Evolutionary conservation across 208 protist genomes (phyloP), one percentile per base, ranked within the genome.

Genomic region (Herpetomonas tarakana): DNA sequence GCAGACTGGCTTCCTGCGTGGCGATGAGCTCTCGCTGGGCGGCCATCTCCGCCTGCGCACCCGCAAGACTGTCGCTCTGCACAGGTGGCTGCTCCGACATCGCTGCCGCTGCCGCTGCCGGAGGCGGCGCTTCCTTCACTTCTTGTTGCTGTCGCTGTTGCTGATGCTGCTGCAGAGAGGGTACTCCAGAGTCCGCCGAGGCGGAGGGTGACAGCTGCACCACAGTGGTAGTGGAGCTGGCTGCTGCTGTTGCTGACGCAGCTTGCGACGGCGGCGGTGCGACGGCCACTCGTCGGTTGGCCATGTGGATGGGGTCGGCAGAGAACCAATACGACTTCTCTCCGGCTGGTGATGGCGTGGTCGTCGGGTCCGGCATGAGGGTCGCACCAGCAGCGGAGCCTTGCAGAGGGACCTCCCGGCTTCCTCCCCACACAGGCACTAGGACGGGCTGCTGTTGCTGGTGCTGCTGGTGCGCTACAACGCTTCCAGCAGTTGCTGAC

Each of bases 321-420:
- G 18, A 57, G 39, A 68, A 18, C 53, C 31, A 61, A 22, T 44
- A 60, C 2, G 26, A 27, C 21, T 39, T 19, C 49, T 2, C 50
- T 30, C 19, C n/a, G 12, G 19, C 46, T 52, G 11, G 19, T 6
- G 46, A 6, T 52, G n/a, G 12, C 24, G 46, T 19, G 46, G 12
- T 52, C 11, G 18, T 26, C n/a, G 22, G 6, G 46, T 7, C 52
- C n/a, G 73, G 21, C 12, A 74, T 41, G 0, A 75, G 26, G 2
- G 63, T 68, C 3, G 45, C 66, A 0, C 73, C 73, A 12, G 47
- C 28, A 6, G 62, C 73, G 28, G 28, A 29, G 26, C 68, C 73
- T 68, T 79, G 73, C 0, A 79, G 49, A 18, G 73, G 73, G 12
- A 79, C n/a, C 52, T 56, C 52, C 7, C 46, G 46, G 19, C 9